phyloP scores from a whole-genome alignment of 352 stramenopile genomes.

The Globisporangium nunn region DNA sequence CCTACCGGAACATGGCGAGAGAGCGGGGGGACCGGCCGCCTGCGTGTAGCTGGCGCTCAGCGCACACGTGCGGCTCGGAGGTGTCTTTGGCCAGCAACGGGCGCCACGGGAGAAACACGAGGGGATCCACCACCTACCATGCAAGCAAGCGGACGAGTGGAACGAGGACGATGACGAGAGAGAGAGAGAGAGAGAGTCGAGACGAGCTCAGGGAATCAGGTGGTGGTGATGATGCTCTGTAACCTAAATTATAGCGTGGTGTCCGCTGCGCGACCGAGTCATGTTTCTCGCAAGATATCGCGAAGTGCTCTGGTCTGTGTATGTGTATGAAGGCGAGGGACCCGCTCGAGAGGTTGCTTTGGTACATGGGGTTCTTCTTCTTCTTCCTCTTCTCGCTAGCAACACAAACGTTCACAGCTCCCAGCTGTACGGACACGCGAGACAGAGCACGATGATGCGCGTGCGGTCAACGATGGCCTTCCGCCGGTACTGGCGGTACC shows the following conservation, averaged over 20 bases:
- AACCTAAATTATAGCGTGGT: slow-evolving; percentile 14
- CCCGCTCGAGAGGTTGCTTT: not conserved
- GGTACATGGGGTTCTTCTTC: not conserved
- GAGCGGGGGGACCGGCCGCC: not conserved
- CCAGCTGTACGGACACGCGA: slow-evolving; percentile 70
- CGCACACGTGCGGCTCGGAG: too few relatives aligned
- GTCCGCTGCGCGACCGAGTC: slow-evolving; percentile 2
- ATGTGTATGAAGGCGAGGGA: not conserved
- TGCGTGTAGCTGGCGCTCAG: too few relatives aligned
- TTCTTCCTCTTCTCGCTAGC: not conserved
- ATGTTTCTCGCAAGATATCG: too few relatives aligned
- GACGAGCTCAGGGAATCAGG: not conserved
- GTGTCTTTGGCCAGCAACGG: too few relatives aligned
- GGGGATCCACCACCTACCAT: too few relatives aligned
- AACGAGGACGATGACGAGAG: not conserved
- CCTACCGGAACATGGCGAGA: not conserved
- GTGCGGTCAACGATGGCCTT: slow-evolving; percentile 81
- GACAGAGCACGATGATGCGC: slow-evolving; percentile 77
- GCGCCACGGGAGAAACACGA: too few relatives aligned
- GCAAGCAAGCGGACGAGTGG: not conserved
- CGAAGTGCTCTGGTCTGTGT: not conserved
- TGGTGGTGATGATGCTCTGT: slow-evolving; percentile 6
- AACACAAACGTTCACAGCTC: slow-evolving; percentile 37
- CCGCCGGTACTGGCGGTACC: slow-evolving; percentile 75
- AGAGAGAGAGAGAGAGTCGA: not conserved